Percentiles rank a stretch among this genome's conserved stretches.
Evolutionary conservation across 148 eudicot genomes (phyloP).

Genomic region (Suaeda aralocaspica): DNA sequence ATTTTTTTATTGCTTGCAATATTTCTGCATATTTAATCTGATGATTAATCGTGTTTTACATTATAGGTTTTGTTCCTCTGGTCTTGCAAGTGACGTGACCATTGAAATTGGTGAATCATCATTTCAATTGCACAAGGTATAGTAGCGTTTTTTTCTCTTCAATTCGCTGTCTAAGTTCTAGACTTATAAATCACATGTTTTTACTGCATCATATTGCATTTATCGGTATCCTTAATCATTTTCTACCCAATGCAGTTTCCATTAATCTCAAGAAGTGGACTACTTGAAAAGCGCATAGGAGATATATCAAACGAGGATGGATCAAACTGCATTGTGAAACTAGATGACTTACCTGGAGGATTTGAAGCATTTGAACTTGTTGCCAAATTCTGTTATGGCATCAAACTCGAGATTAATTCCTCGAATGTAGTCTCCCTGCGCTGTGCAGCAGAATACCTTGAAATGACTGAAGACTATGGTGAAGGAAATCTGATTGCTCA

Average conservation of each 20-base stretch:
- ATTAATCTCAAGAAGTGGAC: conserved; percentile 60
- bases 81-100: conserved; percentile 73
- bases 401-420: conserved; percentile 60
- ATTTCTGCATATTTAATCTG: neutral
- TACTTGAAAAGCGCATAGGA: conserved; percentile 50
- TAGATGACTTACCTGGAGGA: conserved; percentile 63
- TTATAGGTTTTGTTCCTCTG: conserved; percentile 63
- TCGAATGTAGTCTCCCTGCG: conserved; percentile 51
- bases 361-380: conserved; percentile 61
- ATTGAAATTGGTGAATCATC: conserved; percentile 53
- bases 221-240: neutral
- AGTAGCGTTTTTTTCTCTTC: too few species aligned
- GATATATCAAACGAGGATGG: conserved; percentile 40
- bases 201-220: neutral
- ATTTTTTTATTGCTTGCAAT: too few species aligned
- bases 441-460: conserved; percentile 66
- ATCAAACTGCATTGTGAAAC: conserved; percentile 35
- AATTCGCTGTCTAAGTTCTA: too few species aligned
- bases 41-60: neutral
- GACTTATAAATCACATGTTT: too few species aligned
- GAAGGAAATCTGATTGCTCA: conserved; percentile 62
- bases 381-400: conserved; percentile 59
- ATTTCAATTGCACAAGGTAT: conserved; percentile 69
- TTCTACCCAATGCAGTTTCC: conserved; percentile 44
- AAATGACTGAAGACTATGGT: conserved; percentile 68